Conservation (phyloP, 345 rosid genomes). For the Boechera stricta region DNA sequence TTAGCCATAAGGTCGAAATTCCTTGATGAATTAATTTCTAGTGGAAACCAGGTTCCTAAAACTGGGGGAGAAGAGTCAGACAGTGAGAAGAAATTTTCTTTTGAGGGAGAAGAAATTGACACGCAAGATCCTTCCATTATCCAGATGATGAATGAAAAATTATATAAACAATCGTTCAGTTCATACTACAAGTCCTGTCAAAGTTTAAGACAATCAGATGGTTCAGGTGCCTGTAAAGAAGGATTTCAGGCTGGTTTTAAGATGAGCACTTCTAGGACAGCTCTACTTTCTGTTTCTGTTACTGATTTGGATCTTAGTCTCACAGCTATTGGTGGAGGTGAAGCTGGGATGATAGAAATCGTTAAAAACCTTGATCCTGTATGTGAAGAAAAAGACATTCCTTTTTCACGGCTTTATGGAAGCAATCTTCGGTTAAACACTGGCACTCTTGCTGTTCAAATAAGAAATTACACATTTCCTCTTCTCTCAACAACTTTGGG, state of each 20-base stretch:
- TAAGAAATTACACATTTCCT: slow-evolving; percentile 84
- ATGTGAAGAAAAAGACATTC: slow-evolving; percentile 63
- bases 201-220: slow-evolving; percentile 63
- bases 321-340: slow-evolving; percentile 78
- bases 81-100: slow-evolving; percentile 53
- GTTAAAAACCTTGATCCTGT: slow-evolving; percentile 83
- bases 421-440: slow-evolving; percentile 69
- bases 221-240: slow-evolving; percentile 82
- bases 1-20: slow-evolving; percentile 81
- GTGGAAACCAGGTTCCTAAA: slow-evolving; percentile 50
- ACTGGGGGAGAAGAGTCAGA: slow-evolving; percentile 55
- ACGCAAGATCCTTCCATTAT: slow-evolving; percentile 60
- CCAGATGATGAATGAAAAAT: slow-evolving; percentile 62
- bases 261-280: slow-evolving; percentile 70
- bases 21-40: slow-evolving; percentile 68
- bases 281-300: slow-evolving; percentile 77
- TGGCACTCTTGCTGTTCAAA: slow-evolving; percentile 65
- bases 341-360: slow-evolving; percentile 83
- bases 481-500: slow-evolving; percentile 76
- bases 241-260: slow-evolving; percentile 93
- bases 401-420: slow-evolving; percentile 90
- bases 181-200: slow-evolving; percentile 87
- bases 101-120: slow-evolving; percentile 67
- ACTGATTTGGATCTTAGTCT: slow-evolving; percentile 81
- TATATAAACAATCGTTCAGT: slow-evolving; percentile 67